phyloP scores from a whole-genome alignment of 768 basidiomycete genomes.

The Sutorius australiensis region DNA sequence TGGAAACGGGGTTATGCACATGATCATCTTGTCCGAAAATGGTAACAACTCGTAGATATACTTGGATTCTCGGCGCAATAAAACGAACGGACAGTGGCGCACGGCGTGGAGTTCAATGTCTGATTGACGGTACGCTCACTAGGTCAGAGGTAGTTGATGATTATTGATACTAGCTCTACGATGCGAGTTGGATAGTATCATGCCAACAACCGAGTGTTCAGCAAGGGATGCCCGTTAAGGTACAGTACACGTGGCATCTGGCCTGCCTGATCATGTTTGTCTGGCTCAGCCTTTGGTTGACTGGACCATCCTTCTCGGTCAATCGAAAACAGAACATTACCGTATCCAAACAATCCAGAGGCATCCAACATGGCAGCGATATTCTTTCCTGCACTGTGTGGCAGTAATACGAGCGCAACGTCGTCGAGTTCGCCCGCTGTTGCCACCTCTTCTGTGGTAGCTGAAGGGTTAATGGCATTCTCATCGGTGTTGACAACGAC shows the following conservation, averaged over 20 bases:
- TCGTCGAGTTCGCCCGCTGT: constrained; percentile 55
- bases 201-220: constrained; percentile 69
- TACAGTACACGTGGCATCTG: constrained; percentile 55
- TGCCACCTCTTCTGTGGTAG: constrained; percentile 51
- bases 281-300: constrained; percentile 14
- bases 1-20: neutral
- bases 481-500: constrained; percentile 71
- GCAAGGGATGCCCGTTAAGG: constrained; percentile 70
- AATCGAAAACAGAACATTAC: constrained; percentile 50
- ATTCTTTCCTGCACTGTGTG: constrained; percentile 47
- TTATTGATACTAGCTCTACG: neutral
- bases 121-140: no score
- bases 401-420: constrained; percentile 57
- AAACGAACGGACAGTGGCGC: no score
- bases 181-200: constrained; percentile 26
- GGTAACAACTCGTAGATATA: no score
- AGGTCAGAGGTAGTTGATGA: neutral
- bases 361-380: constrained; percentile 54
- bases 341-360: constrained; percentile 43
- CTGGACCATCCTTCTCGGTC: constrained; percentile 36
- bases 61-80: no score
- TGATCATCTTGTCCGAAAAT: neutral
- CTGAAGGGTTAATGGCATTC: constrained; percentile 59
- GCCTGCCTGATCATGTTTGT: constrained; percentile 23
- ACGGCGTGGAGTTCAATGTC: no score